Base-by-base conservation (phyloP, 2,329 filamentous ascomycete species). In the Nectriaceae sp. region DNA sequence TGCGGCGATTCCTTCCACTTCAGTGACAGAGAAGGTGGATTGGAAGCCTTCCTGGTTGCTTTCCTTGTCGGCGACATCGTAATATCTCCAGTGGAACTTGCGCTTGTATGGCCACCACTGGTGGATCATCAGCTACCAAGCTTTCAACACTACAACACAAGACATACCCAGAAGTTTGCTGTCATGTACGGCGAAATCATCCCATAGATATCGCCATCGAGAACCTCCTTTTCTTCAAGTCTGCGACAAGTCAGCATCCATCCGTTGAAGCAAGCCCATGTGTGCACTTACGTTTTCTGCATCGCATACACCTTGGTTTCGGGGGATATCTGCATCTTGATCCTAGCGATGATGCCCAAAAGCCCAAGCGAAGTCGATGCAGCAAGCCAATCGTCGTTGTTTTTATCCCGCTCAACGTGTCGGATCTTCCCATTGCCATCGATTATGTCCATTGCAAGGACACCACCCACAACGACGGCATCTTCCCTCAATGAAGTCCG, bases 1-100 rank as follows among this genome's bases (percentile, higher is more conserved):
- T 6, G 74, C 75, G 3, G 71, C 60, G 35, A 53, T 51, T 3
- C 70, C 76, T 53, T 78, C 75, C 48, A 73, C 31, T 11, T 70
- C 62, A 0, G 75, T 73, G 20, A 78, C 62, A 29, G 75, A 78
- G 55, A 79, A 79, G 18, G 76, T 79, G 51, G 73, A 76, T 51
- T 79, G 76, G 60, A 78, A 78, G 8, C 75, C 76, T 50, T 77
- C 58, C 52, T 79, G 76, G 29, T 63, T 53, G 42, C 68, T 73
- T 11, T 65, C 63, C 35, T 68, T 65, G n/a, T 60, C 52, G 3
- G 78, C 66, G n/a, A 69, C 60, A 55, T 78, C 75, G 58, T 79
- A 79, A 63, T 76, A 78, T n/a, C 76, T 69, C 63, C 73, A 74
- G 61, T 78, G 75, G 60, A 79, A 79, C 58, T 77, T 77, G 51